Evolutionary conservation across 2,329 filamentous ascomycete species (phyloP).

Genomic region (Sordariomycetes sp.): DNA sequence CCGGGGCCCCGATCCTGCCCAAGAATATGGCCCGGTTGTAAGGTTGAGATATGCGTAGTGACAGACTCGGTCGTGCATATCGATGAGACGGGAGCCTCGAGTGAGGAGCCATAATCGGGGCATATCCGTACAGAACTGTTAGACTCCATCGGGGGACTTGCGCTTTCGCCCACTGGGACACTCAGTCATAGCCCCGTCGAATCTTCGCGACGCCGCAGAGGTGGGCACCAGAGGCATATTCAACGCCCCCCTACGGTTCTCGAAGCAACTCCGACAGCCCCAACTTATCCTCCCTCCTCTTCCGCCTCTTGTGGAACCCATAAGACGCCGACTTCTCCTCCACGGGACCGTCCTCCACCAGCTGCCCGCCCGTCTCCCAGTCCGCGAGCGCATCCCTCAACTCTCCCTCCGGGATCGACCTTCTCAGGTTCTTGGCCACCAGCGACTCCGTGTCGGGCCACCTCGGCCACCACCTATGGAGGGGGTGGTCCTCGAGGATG

Average conservation of each 20-base stretch:
- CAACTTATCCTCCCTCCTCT: background rate
- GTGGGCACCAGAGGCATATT: too few species aligned
- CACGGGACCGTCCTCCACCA: constrained; percentile 6
- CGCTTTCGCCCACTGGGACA: too few species aligned
- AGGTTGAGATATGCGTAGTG: too few species aligned
- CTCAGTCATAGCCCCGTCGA: too few species aligned
- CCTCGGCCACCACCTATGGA: constrained; percentile 31
- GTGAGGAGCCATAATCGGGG: too few species aligned
- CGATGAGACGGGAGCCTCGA: too few species aligned
- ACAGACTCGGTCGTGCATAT: too few species aligned
- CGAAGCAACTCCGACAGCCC: background rate
- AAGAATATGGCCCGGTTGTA: too few species aligned
- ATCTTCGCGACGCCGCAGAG: background rate
- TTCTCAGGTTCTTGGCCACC: constrained; percentile 23
- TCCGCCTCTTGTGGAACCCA: background rate
- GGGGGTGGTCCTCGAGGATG: constrained; percentile 21
- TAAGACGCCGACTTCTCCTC: background rate
- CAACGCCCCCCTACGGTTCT: background rate
- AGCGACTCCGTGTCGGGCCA: constrained; percentile 21
- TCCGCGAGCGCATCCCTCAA: constrained; percentile 27
- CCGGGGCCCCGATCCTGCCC: too few species aligned
- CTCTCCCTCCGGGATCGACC: constrained; percentile 23
- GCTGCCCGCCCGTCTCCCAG: constrained; percentile 24
- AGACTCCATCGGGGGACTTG: too few species aligned
- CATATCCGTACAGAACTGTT: too few species aligned